Evolutionary conservation across 140 eudicot species (phyloP), one percentile per base, ranked within the genome.

Genomic region (Cichorium intybus): DNA sequence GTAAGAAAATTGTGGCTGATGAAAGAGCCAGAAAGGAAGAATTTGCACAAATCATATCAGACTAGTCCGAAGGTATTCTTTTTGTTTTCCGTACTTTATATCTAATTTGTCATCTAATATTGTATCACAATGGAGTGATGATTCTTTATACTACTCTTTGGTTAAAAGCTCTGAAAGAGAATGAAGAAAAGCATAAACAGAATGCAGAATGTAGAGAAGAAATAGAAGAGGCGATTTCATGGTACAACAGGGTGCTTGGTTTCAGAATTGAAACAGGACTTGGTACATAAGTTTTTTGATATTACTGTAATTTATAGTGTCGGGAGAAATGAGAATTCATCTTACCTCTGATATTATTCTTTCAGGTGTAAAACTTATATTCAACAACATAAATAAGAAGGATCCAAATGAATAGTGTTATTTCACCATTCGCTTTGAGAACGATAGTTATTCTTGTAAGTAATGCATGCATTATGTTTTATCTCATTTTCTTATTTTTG

Each of bases 211-310:
- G 70, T 65, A 70, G 80, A 73, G 88, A 78, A 69, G 95, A 83
- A 80, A 77, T 79, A 59, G 93, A 84, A 27, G 95, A 85, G 84
- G 97, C 97, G 16, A 66, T 81, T 68, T 77, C 86, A 22, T 93
- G 99, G 97, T 93, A 93, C 80, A 85, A 85, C 50, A 88, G 66
- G 77, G 94, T 79, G 60, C 97, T 93, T 66, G 97, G 99, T 34
- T 88, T 93, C 77, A 82, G 85, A 27, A 76, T 88, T 41, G 97
- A 88, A 75, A 76, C 88, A 59, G 93, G 97, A 35, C 93, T 65
- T 62, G 99, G 99, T 93, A 74, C 54, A 80, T 72, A 72, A 41
- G 70, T 51, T 57, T 23, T 39, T 18, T 65, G 3, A 21, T 9
- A 56, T 15, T 7, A 24, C 18, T 21, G 37, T 71, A 21, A 9